Conservation (phyloP, 1,139 yeast species). For the Saccharomyces pastorianus region DNA sequence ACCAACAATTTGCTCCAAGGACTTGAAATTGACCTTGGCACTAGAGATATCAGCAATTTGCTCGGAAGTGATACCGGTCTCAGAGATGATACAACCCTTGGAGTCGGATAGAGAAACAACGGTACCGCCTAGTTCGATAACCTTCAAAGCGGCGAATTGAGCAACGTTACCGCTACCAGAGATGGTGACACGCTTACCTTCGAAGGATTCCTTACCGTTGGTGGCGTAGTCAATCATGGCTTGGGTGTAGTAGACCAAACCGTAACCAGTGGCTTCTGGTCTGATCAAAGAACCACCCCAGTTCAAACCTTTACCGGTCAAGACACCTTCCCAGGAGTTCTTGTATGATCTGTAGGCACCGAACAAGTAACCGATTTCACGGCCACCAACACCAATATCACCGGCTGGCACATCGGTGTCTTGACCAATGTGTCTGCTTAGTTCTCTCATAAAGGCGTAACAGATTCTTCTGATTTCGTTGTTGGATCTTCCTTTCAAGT, state of each 20-base stretch:
- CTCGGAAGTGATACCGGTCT: constrained; percentile 71
- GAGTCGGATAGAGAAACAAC: constrained; percentile 94
- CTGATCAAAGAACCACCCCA: constrained; percentile 99
- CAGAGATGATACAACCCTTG: constrained; percentile 74
- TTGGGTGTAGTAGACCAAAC: constrained; percentile 92
- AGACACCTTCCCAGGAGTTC: constrained; percentile 93
- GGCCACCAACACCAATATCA: constrained; percentile 89
- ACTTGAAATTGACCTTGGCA: constrained; percentile 74
- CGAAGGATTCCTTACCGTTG: constrained; percentile 76
- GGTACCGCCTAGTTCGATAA: constrained; percentile 90
- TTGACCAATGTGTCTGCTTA: constrained; percentile 92
- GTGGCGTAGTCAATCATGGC: constrained; percentile 95
- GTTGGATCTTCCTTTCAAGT: constrained; percentile 91
- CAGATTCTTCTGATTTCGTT: constrained; percentile 95
- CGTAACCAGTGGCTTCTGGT: constrained; percentile 99
- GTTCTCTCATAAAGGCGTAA: constrained; percentile 89
- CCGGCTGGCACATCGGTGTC: constrained; percentile 98
- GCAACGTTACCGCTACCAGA: constrained; percentile 99
- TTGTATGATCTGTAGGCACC: constrained; percentile 93
- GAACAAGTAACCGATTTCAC: constrained; percentile 87
- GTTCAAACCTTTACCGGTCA: constrained; percentile 93
- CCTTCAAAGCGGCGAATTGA: constrained; percentile 96
- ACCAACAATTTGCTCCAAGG: constrained; percentile 61
- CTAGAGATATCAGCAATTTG: constrained; percentile 72
- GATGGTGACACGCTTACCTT: constrained; percentile 90